Evolutionary conservation across 169 alveolate genomes (phyloP).

Genomic region (Plasmodium billcollinsi): DNA sequence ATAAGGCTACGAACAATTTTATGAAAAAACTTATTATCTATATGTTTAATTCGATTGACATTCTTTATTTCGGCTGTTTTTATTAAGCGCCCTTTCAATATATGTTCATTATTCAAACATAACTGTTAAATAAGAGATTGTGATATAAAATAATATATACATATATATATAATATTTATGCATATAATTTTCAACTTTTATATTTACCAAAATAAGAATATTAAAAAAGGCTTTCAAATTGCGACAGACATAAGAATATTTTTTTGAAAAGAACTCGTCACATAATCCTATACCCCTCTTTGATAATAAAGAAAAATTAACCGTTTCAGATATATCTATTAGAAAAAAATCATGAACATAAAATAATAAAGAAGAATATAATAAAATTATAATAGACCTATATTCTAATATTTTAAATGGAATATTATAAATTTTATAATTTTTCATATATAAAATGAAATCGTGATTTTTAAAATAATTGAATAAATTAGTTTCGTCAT

Average conservation of each 20-base stretch:
- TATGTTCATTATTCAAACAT: slow-evolving; percentile 36
- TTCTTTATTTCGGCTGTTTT: slow-evolving; percentile 1
- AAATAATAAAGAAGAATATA: slow-evolving; percentile 48
- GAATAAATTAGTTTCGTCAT: slow-evolving; percentile 34
- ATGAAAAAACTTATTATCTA: slow-evolving; percentile 18
- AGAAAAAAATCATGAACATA: slow-evolving; percentile 25
- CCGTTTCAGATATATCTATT: background rate
- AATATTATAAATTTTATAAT: slow-evolving; percentile 34
- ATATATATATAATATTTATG: background rate
- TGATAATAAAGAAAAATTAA: slow-evolving; percentile 9
- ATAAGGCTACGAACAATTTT: slow-evolving; percentile 30
- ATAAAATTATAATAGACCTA: slow-evolving; percentile 27
- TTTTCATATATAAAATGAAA: slow-evolving; percentile 16
- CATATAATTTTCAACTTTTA: background rate
- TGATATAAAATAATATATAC: background rate
- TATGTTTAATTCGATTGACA: background rate
- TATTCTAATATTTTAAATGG: slow-evolving; percentile 51
- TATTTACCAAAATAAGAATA: slow-evolving; percentile 19
- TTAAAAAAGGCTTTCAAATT: slow-evolving; percentile 25
- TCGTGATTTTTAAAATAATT: slow-evolving; percentile 56
- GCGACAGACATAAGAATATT: background rate
- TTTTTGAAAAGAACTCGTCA: slow-evolving; percentile 22
- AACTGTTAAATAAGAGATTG: slow-evolving; percentile 15
- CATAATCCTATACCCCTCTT: slow-evolving; percentile 18
- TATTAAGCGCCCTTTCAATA: slow-evolving; percentile 17